Evolutionary conservation across 768 basidiomycete genomes (phyloP).

Genomic region (Exidia glandulosa): DNA sequence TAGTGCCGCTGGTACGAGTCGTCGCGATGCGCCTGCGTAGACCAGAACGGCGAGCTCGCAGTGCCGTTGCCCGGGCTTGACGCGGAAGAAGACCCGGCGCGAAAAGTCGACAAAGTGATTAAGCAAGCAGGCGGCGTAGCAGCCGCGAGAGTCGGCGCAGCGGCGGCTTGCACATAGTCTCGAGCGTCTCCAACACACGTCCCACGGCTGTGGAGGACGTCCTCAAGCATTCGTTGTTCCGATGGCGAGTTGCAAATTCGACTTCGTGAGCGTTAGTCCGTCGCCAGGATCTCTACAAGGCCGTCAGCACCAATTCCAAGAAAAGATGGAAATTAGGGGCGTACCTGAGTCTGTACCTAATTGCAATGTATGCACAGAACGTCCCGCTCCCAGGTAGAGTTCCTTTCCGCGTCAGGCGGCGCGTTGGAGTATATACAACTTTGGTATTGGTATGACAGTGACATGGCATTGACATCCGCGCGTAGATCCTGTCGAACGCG

Average conservation of each 20-base stretch:
- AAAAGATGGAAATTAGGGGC: slow-evolving; percentile 9
- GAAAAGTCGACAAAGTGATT: too few relatives aligned
- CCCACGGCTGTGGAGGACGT: slow-evolving; percentile 56
- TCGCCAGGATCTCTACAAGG: slow-evolving; percentile 49
- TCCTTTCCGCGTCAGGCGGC: slow-evolving; percentile 41
- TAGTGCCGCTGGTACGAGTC: too few relatives aligned
- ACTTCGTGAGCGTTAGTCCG: slow-evolving; percentile 75
- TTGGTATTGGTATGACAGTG: too few relatives aligned
- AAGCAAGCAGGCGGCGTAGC: background rate
- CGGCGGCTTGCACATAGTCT: too few relatives aligned
- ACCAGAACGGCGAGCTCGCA: too few relatives aligned
- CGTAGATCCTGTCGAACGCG: too few relatives aligned
- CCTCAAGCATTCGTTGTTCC: slow-evolving; percentile 94
- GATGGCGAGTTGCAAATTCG: slow-evolving; percentile 80
- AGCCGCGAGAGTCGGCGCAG: background rate
- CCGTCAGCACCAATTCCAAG: slow-evolving; percentile 2
- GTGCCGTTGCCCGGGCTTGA: too few relatives aligned
- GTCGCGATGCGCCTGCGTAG: too few relatives aligned
- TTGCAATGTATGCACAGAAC: slow-evolving; percentile 55
- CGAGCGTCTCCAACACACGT: slow-evolving; percentile 37
- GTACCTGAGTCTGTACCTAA: slow-evolving; percentile 57
- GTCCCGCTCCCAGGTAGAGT: slow-evolving; percentile 64
- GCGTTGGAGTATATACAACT: too few relatives aligned
- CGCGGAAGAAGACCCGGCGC: too few relatives aligned
- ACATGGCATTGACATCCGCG: too few relatives aligned